These are phyloP conservation scores for Podila verticillata DNA, from an alignment of 192 early-diverging fungal genomes.

Conservation along the genomic window DNA sequence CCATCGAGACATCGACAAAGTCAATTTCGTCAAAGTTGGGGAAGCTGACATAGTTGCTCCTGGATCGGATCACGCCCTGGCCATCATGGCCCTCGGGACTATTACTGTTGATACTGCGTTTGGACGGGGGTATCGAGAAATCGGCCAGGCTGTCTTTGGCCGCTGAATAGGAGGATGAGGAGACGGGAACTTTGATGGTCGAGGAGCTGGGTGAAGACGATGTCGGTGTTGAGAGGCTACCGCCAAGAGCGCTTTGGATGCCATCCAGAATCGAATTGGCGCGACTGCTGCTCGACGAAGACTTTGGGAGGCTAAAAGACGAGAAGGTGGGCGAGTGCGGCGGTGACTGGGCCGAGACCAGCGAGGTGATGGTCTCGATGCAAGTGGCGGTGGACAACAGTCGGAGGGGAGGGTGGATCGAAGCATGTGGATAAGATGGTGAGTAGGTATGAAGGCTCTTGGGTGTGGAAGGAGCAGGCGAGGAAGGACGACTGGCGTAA, in stretches of 20 bases:
- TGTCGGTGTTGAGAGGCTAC: neutral
- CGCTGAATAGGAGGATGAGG: constrained; percentile 25
- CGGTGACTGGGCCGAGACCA: constrained; percentile 47
- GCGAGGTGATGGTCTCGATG: constrained; percentile 26
- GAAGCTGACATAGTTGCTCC: constrained; percentile 51
- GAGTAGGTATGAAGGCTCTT: neutral
- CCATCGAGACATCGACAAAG: constrained; percentile 49
- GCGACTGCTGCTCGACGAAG: neutral
- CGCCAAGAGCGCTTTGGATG: neutral
- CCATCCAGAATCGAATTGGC: constrained; percentile 1
- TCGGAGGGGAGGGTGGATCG: constrained; percentile 31
- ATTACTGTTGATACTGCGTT: neutral
- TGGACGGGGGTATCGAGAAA: constrained; percentile 38
- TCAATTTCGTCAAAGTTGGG: constrained; percentile 49
- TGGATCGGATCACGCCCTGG: constrained; percentile 26
- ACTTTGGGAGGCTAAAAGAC: constrained; percentile 13
- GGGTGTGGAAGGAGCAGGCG: neutral
- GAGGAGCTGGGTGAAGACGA: constrained; percentile 9
- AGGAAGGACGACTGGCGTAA: neutral
- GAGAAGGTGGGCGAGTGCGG: constrained; percentile 48
- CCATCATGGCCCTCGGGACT: neutral
- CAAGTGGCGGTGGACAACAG: constrained; percentile 45
- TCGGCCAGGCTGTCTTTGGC: constrained; percentile 39
- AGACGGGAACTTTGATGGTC: neutral
- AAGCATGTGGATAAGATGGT: constrained; percentile 31